phyloP scores from a whole-genome alignment of 805 yeast genomes.

The Pichia thaimueangensis region DNA sequence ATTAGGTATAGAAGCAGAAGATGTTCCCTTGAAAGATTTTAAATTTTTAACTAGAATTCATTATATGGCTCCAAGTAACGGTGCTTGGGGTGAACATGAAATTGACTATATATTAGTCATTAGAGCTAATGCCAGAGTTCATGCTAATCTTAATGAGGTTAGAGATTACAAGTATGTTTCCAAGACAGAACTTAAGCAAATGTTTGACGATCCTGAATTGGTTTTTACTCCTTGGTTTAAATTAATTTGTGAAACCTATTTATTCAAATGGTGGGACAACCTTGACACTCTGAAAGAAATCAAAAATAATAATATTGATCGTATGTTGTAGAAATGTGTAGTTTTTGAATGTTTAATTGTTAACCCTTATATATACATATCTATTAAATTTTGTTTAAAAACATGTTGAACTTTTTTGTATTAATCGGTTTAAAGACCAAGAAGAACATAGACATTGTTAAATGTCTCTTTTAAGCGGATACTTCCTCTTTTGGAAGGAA shows the following conservation, averaged over 20 bases:
- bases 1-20: constrained; percentile 62
- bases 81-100: constrained; percentile 95
- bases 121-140: constrained; percentile 41
- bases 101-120: constrained; percentile 89
- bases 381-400: too few species aligned
- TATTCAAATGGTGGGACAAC: constrained; percentile 91
- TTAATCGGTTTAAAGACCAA: too few species aligned
- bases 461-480: too few species aligned
- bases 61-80: constrained; percentile 79
- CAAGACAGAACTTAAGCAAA: constrained; percentile 54
- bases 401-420: too few species aligned
- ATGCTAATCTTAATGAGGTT: constrained; percentile 77
- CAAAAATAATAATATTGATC: constrained; percentile 40
- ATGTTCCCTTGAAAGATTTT: constrained; percentile 61
- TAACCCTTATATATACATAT: too few species aligned
- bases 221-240: constrained; percentile 98
- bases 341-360: too few species aligned
- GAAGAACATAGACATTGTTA: too few species aligned
- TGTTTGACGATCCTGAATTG: constrained; percentile 61
- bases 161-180: constrained; percentile 73
- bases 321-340: constrained; percentile 39
- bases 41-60: constrained; percentile 89
- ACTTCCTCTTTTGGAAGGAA: too few species aligned
- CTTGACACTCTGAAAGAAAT: constrained; percentile 52
- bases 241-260: constrained; percentile 83